Percentiles rank a stretch among this genome's conserved stretches.
Conservation (phyloP, 2,329 filamentous ascomycete genomes). For the Aspergillus transmontanensis region DNA sequence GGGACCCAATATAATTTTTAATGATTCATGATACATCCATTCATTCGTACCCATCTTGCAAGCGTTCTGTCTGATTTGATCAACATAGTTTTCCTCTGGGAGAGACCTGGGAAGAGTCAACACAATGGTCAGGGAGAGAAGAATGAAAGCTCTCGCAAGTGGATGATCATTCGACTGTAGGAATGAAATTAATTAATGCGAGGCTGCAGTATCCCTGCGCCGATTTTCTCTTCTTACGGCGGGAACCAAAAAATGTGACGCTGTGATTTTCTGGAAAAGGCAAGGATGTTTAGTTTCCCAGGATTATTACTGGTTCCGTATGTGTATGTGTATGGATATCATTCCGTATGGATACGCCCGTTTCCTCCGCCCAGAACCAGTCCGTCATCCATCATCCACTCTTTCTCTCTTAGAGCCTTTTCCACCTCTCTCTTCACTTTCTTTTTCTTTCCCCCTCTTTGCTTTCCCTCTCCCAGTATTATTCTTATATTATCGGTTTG, state of each 20-base stretch:
- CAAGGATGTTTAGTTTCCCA: background rate
- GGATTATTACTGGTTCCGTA: conserved; percentile 14
- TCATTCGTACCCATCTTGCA: background rate
- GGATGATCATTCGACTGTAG: background rate
- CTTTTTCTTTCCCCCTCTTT: conserved; percentile 3
- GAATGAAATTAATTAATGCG: background rate
- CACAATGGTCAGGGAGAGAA: background rate
- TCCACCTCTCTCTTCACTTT: conserved; percentile 7
- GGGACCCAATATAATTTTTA: background rate
- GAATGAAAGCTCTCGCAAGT: background rate
- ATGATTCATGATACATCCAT: background rate
- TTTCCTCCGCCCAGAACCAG: conserved; percentile 8
- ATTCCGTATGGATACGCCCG: conserved; percentile 9
- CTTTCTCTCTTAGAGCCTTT: background rate
- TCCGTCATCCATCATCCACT: conserved; percentile 12
- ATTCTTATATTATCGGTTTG: background rate
- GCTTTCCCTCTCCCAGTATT: conserved; percentile 11
- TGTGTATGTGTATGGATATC: conserved; percentile 13
- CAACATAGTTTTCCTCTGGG: too few relatives aligned
- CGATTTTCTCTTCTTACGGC: conserved; percentile 22
- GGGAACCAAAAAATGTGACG: conserved; percentile 20
- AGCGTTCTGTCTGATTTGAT: background rate
- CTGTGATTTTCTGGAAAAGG: background rate
- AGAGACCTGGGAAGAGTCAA: background rate
- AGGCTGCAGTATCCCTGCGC: conserved; percentile 1